Conservation (phyloP, 2,329 filamentous ascomycete genomes). For the Cordyceps cicadae region DNA sequence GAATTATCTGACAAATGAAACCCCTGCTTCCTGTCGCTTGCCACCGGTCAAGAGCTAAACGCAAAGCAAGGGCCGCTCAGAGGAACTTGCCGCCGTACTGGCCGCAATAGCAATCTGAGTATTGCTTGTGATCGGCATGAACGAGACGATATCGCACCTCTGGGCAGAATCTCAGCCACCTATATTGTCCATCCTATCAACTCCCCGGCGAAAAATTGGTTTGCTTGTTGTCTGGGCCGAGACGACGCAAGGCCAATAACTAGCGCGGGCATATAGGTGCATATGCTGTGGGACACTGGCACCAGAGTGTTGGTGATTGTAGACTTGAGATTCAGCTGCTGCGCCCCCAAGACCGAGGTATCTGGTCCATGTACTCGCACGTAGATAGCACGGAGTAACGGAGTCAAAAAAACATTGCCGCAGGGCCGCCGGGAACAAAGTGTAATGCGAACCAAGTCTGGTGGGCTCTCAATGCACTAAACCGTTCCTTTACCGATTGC, state of each 20-base stretch:
- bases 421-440: not conserved
- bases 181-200: not conserved
- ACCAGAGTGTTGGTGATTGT: not conserved
- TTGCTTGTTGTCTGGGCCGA: not conserved
- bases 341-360: not conserved
- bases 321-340: no score
- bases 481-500: not conserved
- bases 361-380: not conserved
- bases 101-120: not conserved
- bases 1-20: not conserved
- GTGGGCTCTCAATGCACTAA: not conserved
- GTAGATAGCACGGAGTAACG: not conserved
- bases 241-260: not conserved
- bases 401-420: not conserved
- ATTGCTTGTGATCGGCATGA: not conserved
- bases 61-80: not conserved
- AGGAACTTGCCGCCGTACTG: not conserved
- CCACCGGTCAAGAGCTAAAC: constrained; percentile 5
- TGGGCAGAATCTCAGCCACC: not conserved
- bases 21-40: constrained; percentile 6
- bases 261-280: not conserved
- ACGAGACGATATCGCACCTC: not conserved
- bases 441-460: not conserved
- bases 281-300: not conserved
- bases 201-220: not conserved